Conservation (phyloP, 2,329 filamentous ascomycete species). For the Fusarium sp. region DNA sequence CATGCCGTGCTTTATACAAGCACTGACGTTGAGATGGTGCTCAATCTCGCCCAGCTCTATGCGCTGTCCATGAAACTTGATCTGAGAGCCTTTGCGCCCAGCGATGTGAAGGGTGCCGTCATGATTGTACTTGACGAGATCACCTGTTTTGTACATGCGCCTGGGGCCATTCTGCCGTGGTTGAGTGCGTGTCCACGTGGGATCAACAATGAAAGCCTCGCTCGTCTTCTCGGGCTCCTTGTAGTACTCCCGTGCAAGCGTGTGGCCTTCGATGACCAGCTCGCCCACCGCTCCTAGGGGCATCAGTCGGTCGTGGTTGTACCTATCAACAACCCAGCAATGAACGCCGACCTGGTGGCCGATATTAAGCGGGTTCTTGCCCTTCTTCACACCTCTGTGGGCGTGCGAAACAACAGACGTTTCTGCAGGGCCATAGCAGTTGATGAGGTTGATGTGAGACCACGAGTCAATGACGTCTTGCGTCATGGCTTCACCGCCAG, state of each 20-base stretch:
- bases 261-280: slow-evolving; percentile 50
- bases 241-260: slow-evolving; percentile 63
- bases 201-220: slow-evolving; percentile 43
- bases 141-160: slow-evolving; percentile 40
- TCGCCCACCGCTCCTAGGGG: slow-evolving; percentile 50
- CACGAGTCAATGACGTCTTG: slow-evolving; percentile 36
- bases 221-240: slow-evolving; percentile 52
- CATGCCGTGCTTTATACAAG: slow-evolving; percentile 38
- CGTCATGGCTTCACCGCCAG: slow-evolving; percentile 42
- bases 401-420: slow-evolving; percentile 36
- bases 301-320: slow-evolving; percentile 43
- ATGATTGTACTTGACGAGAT: slow-evolving; percentile 43
- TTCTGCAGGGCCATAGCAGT: slow-evolving; percentile 34
- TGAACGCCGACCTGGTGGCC: slow-evolving; percentile 29
- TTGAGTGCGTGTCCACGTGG: slow-evolving; percentile 19
- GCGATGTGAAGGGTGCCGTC: slow-evolving; percentile 41
- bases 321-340: slow-evolving; percentile 45
- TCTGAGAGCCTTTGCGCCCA: slow-evolving; percentile 46
- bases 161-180: rapidly evolving
- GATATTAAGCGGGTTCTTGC: slow-evolving; percentile 38
- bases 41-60: slow-evolving; percentile 50
- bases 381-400: slow-evolving; percentile 25
- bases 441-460: slow-evolving; percentile 40
- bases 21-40: slow-evolving; percentile 39
- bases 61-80: slow-evolving; percentile 51